Base-by-base conservation (phyloP, 768 basidiomycete genomes). In the Hypsizygus marmoreus region DNA sequence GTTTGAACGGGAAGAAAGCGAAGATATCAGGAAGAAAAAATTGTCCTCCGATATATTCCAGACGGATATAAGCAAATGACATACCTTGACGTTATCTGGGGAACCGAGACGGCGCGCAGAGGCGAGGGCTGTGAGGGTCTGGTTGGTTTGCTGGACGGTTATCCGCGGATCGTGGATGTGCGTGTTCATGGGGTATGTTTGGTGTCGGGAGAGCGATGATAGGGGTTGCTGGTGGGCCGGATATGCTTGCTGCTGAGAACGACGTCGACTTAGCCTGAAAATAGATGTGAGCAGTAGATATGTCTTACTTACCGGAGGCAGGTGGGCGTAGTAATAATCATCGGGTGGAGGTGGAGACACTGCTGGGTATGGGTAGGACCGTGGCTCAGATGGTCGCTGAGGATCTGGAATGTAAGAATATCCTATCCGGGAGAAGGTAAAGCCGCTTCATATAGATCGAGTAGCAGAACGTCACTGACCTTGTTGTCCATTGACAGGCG, bases 131-230 rank as follows among this genome's bases (percentile, higher is more conserved):
- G 56, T 51, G 13, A 59, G 46, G 6, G 58, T 55, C 45, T 55
- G 53, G 43, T 59, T 51, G 5, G 58, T 59, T 42, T 55, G 56
- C n/a, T 59, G 56, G 6, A 42, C 58, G 14, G 45, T 57, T 26
- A 49, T 34, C 24, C 46, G 56, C 20, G 55, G 58, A 36, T 56
- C 51, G 30, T 40, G 45, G 29, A 41, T n/a, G n/a, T n/a, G n/a
- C n/a, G n/a, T n/a, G n/a, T n/a, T n/a, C n/a, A n/a, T 29, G 12
- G 43, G 37, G 32, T 53, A 40, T 4, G 26, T 25, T 24, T 51
- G 54, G 35, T 48, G 33, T 23, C 30, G 24, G 10, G 4, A 30
- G 29, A 30, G 10, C 38, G 25, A 25, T 31, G 43, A 17, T 24
- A 25, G 22, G 44, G 40, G 45, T 4, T 38, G 20, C 29, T 43